A percentile compares a stretch with the other conserved stretches of the same genome.
Conservation (phyloP, 345 rosid species). For the Ceriops zippeliana region DNA sequence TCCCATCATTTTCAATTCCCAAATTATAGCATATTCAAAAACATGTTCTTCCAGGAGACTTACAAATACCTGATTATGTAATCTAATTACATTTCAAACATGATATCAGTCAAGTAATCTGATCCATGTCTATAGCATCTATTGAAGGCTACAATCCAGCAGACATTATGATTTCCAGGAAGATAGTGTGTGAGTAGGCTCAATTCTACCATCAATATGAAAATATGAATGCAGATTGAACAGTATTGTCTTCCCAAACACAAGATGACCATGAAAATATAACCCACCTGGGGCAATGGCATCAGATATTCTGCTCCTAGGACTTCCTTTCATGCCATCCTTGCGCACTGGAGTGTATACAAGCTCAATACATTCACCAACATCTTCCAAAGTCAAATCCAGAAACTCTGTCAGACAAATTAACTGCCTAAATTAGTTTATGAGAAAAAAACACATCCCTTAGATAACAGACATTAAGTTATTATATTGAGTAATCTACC, state of each 20-base stretch:
- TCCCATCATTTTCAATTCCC: neutral
- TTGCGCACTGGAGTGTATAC: slow-evolving; percentile 77
- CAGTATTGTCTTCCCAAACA: neutral
- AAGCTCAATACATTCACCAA: slow-evolving; percentile 71
- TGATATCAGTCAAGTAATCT: neutral
- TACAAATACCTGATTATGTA: neutral
- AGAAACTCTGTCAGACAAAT: slow-evolving; percentile 53
- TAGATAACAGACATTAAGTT: neutral
- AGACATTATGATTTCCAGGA: neutral
- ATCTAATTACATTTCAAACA: neutral
- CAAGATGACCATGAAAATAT: slow-evolving; percentile 12
- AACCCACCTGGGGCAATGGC: slow-evolving; percentile 72
- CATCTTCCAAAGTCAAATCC: slow-evolving; percentile 82
- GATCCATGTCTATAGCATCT: neutral
- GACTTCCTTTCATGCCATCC: slow-evolving; percentile 74
- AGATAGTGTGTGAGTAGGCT: neutral
- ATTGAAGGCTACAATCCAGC: neutral
- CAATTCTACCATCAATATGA: neutral
- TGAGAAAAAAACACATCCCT: neutral
- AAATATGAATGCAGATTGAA: neutral
- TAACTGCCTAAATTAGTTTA: slow-evolving; percentile 11
- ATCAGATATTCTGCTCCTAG: slow-evolving; percentile 62
- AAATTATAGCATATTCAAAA: neutral
- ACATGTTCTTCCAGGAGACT: neutral
- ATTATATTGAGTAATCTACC: slow-evolving; percentile 40